Evolutionary conservation across 306 rosid species (phyloP).

Genomic region (Pyrus communis): DNA sequence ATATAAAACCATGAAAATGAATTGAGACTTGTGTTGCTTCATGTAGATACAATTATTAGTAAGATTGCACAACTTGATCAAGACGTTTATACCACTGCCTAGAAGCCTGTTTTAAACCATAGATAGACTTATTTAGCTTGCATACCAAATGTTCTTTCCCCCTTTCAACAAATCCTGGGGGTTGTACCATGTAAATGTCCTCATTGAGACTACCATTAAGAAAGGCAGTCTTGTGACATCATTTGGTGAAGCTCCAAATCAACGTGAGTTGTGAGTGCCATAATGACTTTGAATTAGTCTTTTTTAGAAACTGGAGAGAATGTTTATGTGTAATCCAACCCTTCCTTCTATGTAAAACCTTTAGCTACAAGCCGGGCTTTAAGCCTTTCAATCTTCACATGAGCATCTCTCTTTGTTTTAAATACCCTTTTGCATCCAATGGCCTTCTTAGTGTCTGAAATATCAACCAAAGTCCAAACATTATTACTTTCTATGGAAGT

Average conservation of each 20-base stretch:
- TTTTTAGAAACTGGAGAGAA: not conserved
- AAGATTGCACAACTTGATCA: not conserved
- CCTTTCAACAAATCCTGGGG: no score
- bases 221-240: not conserved
- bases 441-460: no score
- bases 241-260: not conserved
- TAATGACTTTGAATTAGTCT: not conserved
- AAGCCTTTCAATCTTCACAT: not conserved
- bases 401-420: no score
- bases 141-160: not conserved
- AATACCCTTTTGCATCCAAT: not conserved
- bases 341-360: not conserved
- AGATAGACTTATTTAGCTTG: no score
- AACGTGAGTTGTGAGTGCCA: not conserved
- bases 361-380: not conserved
- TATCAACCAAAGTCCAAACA: not conserved
- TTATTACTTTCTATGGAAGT: no score
- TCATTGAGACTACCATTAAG: accelerated
- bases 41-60: not conserved
- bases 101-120: not conserved
- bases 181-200: not conserved
- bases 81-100: not conserved
- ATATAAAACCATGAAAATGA: not conserved
- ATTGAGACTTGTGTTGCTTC: not conserved
- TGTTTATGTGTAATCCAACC: no score